Evolutionary conservation across 2,329 filamentous ascomycete genomes (phyloP).

Genomic region (Triangularia setosa): DNA sequence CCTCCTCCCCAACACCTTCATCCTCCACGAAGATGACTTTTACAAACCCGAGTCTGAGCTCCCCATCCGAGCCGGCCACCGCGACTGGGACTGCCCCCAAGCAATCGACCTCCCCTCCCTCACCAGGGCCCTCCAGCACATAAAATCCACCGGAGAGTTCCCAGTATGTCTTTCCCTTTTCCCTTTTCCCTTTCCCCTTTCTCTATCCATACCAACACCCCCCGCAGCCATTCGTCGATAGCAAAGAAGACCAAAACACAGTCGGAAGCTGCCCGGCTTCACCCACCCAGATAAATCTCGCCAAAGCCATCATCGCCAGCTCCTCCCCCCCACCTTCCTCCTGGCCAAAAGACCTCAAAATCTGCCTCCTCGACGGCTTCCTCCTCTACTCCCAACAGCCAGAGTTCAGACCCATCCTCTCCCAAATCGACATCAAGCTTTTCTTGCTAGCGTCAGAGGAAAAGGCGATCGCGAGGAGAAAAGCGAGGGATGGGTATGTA

Average conservation of each 20-base stretch:
- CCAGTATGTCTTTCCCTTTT: constrained; percentile 36
- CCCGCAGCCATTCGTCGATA: constrained; percentile 40
- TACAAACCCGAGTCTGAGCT: constrained; percentile 72
- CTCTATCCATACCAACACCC: no score
- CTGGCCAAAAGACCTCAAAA: constrained; percentile 16
- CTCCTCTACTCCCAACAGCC: constrained; percentile 62
- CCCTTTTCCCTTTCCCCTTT: constrained; percentile 31
- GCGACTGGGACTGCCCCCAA: constrained; percentile 90
- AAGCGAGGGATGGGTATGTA: constrained; percentile 71
- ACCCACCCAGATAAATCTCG: constrained; percentile 41
- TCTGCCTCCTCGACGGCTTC: constrained; percentile 85
- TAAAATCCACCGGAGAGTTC: constrained; percentile 57
- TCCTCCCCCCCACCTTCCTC: constrained; percentile 8
- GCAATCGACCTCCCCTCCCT: constrained; percentile 71
- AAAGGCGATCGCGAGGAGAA: constrained; percentile 61
- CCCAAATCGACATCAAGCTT: constrained; percentile 68
- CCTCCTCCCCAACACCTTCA: constrained; percentile 71
- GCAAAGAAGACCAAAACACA: constrained; percentile 62
- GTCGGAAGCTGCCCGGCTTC: constrained; percentile 53
- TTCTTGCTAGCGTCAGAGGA: constrained; percentile 68
- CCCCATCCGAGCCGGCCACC: constrained; percentile 55
- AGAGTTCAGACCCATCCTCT: constrained; percentile 50
- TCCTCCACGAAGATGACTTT: constrained; percentile 95
- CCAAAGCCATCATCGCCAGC: constrained; percentile 39
- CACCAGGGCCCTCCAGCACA: constrained; percentile 62